phyloP scores from a whole-genome alignment of 768 basidiomycete genomes.

The Galerina sulciceps region DNA sequence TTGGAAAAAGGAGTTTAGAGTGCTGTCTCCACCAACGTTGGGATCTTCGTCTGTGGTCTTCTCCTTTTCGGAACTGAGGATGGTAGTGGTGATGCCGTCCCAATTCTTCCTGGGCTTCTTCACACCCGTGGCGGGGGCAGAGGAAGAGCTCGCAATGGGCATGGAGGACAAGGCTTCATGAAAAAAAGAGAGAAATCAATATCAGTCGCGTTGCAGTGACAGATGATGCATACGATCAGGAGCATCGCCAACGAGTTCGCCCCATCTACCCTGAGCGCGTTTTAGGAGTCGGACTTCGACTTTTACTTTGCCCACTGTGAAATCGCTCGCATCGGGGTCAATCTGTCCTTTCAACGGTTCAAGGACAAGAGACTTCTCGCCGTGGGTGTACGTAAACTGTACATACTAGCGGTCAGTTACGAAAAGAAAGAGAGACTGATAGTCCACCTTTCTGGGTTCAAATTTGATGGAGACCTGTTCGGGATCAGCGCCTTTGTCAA shows the following conservation, averaged over 20 bases:
- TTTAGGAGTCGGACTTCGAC: slow-evolving; percentile 85
- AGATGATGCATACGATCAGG: slow-evolving; percentile 65
- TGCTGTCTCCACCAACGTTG: slow-evolving; percentile 87
- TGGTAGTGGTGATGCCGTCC: slow-evolving; percentile 78
- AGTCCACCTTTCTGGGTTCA: slow-evolving; percentile 62
- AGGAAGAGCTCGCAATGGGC: slow-evolving; percentile 29
- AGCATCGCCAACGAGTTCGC: slow-evolving; percentile 69
- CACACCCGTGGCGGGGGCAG: slow-evolving; percentile 35
- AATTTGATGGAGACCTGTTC: slow-evolving; percentile 64
- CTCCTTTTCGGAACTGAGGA: slow-evolving; percentile 72
- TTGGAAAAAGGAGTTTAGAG: slow-evolving; percentile 89
- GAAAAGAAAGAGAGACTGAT: neutral
- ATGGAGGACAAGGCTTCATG: slow-evolving; percentile 29
- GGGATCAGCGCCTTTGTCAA: slow-evolving; percentile 78
- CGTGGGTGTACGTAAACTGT: slow-evolving; percentile 66
- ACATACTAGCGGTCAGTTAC: neutral
- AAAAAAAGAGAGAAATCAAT: slow-evolving; percentile 2
- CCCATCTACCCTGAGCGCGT: slow-evolving; percentile 72
- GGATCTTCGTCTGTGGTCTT: slow-evolving; percentile 76
- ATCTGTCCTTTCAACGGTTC: slow-evolving; percentile 87
- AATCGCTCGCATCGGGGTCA: slow-evolving; percentile 61
- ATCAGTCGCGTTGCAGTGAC: neutral
- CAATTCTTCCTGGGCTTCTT: slow-evolving; percentile 85
- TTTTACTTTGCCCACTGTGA: slow-evolving; percentile 82
- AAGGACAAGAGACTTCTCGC: slow-evolving; percentile 70